Evolutionary conservation across 306 rosid genomes (phyloP), one percentile per base, ranked within the genome.

Genomic region (Albizia julibrissin): DNA sequence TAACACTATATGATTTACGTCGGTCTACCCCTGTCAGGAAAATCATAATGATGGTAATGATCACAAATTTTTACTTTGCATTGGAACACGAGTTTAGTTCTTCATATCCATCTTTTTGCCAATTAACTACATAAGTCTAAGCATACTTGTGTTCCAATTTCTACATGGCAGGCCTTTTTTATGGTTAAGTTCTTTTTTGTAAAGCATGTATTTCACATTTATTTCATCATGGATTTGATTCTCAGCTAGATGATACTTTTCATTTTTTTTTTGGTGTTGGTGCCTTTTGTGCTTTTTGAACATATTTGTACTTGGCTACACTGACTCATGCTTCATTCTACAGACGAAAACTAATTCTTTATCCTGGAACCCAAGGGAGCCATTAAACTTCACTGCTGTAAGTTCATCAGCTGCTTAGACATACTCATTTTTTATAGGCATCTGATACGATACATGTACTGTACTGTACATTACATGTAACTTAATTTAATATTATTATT

Each of bases 361-460:
- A 84, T 82, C 88, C 78, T 95, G 99, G 99, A 95, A 95, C 67
- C 99, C 98, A 31, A 95, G 90, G 97, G 99, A 95, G 80, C 99
- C 99, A 69, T 80, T 95, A 75, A 95, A 95, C 86, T 95, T 95
- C 85, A 92, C 97, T 61, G 91, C 92, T 76, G 99, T 95, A 91
- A 95, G 99, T 84, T 59, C 66, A 66, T 54, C 34, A 37, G 75
- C 77, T 73, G 42, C 75, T 9, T 18, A 27, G 59, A 46, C 13
- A n/a, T n/a, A 1, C 65, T 58, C 13, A 0, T 58, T 9, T 8
- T 58, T 58, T 27, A 22, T 58, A 58, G 27, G 65, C 31, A 58
- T 58, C 65, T 58, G 65, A 22, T 58, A 58, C 5, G 29, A 22
- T 22, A 8, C 65, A 58, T 58, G 14, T 58, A 10, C 29, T 3